Evolutionary conservation across 2,329 filamentous ascomycete species (phyloP), one percentile per base, ranked within the genome.

Genomic region (Cyphellophora europaea): DNA sequence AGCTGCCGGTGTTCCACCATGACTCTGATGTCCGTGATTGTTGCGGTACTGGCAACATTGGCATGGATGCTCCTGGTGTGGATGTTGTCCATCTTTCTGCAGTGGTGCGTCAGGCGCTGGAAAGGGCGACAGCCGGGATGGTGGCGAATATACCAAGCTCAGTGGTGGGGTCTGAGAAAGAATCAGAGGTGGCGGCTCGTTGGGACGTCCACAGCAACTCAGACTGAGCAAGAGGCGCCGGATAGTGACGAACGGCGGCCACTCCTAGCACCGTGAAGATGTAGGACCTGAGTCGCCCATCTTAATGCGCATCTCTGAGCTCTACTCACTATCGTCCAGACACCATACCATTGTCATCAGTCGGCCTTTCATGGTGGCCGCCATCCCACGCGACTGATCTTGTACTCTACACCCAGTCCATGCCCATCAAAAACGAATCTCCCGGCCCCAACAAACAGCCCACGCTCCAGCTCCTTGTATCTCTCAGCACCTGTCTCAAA

Each of bases 21-120:
- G 38, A 62, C 58, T 3, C 49, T 63, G 18, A 28, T 65, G 12
- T 57, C 57, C 12, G 49, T 52, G 10, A 27, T 55, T 1, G 49
- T 53, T 11, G 46, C 57, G 10, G 48, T 62, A 12, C 5, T 55
- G 4, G 44, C 48, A 5, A 59, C 54, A 10, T 61, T 83, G 14
- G 61, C 71, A 0, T 79, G 72, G 0, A 71, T 74, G 0, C 44
- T 75, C 0, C 57, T 86, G 8, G 79, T 87, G 14, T 88, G 79
- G 62, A 81, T 87, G 58, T 84, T 84, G 53, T 70, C 87, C 31
- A 75, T 79, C 37, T 79, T 88, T 53, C 77, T 72, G 30, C 47
- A 36, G 18, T 43, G 37, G 41, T 30, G 18, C 11, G 27, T 19
- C 15, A 32, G 38, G 36, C 36, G 27, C 36, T 34, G 28, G 45